These are phyloP conservation scores for Atractiella rhizophila DNA, from an alignment of 768 basidiomycete species.

Conservation along the genomic window DNA sequence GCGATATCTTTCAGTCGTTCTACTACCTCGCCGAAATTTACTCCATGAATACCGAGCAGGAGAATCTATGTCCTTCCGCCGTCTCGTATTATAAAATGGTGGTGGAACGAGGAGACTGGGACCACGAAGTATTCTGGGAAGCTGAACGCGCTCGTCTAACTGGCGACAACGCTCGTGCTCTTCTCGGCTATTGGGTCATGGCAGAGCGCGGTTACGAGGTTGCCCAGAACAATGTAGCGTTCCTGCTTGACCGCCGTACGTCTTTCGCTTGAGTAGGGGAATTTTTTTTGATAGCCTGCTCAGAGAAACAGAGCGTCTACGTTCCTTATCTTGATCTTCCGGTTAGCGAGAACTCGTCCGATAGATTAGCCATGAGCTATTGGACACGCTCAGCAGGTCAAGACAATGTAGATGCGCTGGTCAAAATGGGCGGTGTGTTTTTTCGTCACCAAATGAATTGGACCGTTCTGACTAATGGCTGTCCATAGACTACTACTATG, in stretches of 20 bases:
- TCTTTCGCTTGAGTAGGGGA: slow-evolving; percentile 18
- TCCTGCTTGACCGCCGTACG: slow-evolving; percentile 67
- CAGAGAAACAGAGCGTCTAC: slow-evolving; percentile 14
- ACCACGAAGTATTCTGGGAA: slow-evolving; percentile 50
- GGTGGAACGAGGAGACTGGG: slow-evolving; percentile 57
- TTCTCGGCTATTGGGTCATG: slow-evolving; percentile 83
- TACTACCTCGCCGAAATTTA: slow-evolving; percentile 77
- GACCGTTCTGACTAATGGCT: too few species aligned
- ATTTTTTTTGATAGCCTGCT: neutral
- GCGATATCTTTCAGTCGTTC: slow-evolving; percentile 81
- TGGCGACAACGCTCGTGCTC: slow-evolving; percentile 53
- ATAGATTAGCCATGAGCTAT: slow-evolving; percentile 57
- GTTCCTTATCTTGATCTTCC: slow-evolving; percentile 3
- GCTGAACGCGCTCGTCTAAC: slow-evolving; percentile 36
- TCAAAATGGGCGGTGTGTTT: slow-evolving; percentile 94
- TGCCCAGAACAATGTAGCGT: slow-evolving; percentile 87
- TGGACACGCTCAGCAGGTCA: slow-evolving; percentile 89
- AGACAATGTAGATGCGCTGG: slow-evolving; percentile 80
- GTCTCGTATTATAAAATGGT: slow-evolving; percentile 85
- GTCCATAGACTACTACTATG: slow-evolving; percentile 95
- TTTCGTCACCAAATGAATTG: too few species aligned
- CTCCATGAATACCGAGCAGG: slow-evolving; percentile 27
- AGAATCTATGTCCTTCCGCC: slow-evolving; percentile 48
- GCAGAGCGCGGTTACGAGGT: slow-evolving; percentile 76
- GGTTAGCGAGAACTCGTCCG: slow-evolving; percentile 40